phyloP scores from a whole-genome alignment of 176 grass and related monocot genomes.

The Eremochloa ophiuroides region DNA sequence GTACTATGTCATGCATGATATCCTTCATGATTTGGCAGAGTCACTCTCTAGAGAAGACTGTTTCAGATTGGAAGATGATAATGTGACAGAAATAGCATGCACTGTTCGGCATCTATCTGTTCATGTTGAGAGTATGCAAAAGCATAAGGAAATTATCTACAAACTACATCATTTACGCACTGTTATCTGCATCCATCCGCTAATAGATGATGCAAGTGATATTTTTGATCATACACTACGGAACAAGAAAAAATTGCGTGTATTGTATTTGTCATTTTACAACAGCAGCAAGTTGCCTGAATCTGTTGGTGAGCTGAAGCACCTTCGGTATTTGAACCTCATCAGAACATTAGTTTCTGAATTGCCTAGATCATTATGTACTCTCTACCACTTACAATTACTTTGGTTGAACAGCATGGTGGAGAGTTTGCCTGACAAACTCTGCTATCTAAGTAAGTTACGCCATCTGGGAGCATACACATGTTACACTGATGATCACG shows the following conservation, averaged over 20 bases:
- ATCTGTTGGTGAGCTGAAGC: conserved; percentile 13
- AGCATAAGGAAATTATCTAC: neutral
- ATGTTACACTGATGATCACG: no score
- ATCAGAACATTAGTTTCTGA: neutral
- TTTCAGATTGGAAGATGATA: conserved; percentile 12
- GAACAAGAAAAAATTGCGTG: conserved; percentile 7
- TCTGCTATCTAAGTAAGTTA: conserved; percentile 11
- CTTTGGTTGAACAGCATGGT: neutral
- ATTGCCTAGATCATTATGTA: conserved; percentile 4
- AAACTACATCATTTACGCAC: conserved; percentile 1
- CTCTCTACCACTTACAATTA: conserved; percentile 10
- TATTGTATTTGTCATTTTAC: conserved; percentile 13
- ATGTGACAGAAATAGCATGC: neutral
- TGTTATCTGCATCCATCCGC: neutral
- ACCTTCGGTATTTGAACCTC: conserved; percentile 21
- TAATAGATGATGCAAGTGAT: neutral
- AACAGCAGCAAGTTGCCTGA: neutral
- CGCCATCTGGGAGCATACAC: neutral
- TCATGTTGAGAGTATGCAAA: neutral
- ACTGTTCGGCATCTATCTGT: neutral
- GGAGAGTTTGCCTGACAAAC: neutral
- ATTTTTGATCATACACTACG: neutral
- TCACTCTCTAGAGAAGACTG: conserved; percentile 17
- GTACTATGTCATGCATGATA: neutral
- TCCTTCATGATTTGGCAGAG: conserved; percentile 4